Percentiles rank a stretch among this genome's conserved stretches.
phyloP scores from a whole-genome alignment of 2,329 filamentous ascomycete species.

The Aspergillus oerlinghausenensis region DNA sequence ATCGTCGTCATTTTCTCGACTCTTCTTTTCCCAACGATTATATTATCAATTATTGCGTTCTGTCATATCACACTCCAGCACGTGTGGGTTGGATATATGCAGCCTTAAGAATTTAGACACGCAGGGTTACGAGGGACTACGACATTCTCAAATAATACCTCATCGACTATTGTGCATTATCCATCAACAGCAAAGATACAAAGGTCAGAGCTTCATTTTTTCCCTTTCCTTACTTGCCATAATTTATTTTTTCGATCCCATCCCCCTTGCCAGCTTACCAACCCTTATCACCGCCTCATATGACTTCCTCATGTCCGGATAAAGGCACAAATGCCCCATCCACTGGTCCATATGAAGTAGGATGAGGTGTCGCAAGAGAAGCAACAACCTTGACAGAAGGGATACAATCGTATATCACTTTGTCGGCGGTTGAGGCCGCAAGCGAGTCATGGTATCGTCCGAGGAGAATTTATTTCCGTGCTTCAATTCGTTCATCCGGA shows the following conservation, averaged over 20 bases:
- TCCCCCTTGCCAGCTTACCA: background rate
- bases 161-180: background rate
- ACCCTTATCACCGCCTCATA: background rate
- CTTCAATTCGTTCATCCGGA: background rate
- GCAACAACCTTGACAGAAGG: background rate
- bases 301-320: background rate
- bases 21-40: background rate
- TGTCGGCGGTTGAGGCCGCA: background rate
- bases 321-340: background rate
- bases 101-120: background rate
- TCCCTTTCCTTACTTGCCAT: background rate
- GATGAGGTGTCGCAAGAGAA: background rate
- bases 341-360: background rate
- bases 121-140: background rate
- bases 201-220: background rate
- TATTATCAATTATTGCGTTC: background rate
- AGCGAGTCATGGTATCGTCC: background rate
- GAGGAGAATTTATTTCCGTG: background rate
- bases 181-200: background rate
- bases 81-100: background rate
- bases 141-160: background rate
- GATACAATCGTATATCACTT: background rate
- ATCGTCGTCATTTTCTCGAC: background rate
- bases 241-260: background rate
- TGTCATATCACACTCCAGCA: background rate